Evolutionary conservation across 306 rosid genomes (phyloP), one percentile per base, ranked within the genome.

Genomic region (Carpinus viminea): DNA sequence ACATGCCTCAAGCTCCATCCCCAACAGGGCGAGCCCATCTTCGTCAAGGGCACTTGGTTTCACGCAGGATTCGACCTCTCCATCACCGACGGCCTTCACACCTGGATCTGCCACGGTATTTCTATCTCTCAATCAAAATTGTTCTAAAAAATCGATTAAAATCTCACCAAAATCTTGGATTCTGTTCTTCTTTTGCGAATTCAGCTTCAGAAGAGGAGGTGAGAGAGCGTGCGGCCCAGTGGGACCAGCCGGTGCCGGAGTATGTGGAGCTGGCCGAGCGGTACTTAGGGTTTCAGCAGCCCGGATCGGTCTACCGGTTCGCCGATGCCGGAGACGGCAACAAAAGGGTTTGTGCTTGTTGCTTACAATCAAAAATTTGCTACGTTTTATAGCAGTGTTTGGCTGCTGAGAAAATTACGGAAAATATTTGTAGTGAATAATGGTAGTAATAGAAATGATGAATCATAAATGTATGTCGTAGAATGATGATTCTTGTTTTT

Each of bases 161-260:
- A 66, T 26, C 59, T 74, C 41, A 81, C 57, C 48, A 59, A 31
- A 46, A 47, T 5, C 46, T 73, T 70, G 31, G 11, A 68, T 64
- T 81, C 12, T 36, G 28, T 47, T 61, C 21, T 60, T 41, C 64
- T 12, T 3, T 16, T 45, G 9, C 46, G 18, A 55, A 73, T 50
- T 76, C 79, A 88, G 96, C 92, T 15, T 81, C 91, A 60, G 91
- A 88, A 76, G 96, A 92, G 28, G 91, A 90, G 31, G 93, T 92
- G 50, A 83, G 81, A 11, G 88, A 79, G 62, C 93, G 97, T 12
- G 97, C 97, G n/a, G 83, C 87, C 64, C 97, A 90, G 83, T 95
- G 98, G 97, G 98, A 95, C 85, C 98, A 90, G 66, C 91, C 91
- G 11, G 89, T 86, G 21, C 48, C 86, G 0, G 93, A 90, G 76